These are phyloP conservation scores for Cladosporium austrohemisphaericum DNA, from an alignment of 2,329 filamentous ascomycete genomes.

Conservation along the genomic window DNA sequence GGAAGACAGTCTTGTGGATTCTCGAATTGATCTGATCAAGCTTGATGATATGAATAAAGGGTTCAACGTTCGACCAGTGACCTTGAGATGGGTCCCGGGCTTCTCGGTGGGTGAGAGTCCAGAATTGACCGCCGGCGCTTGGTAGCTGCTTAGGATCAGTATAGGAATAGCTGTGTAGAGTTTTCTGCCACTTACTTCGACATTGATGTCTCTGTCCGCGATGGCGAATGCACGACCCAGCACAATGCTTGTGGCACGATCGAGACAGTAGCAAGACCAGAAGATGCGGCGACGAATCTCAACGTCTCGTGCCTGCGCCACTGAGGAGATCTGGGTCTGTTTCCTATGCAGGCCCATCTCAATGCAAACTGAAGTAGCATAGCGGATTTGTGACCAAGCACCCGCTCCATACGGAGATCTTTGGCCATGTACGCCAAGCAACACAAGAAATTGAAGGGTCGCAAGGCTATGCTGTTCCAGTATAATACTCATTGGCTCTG, in stretches of 20 bases:
- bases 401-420: conserved; percentile 36
- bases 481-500: conserved; percentile 32
- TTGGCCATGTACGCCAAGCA: conserved; percentile 36
- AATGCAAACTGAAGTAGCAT: conserved; percentile 32
- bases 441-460: conserved; percentile 33
- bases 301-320: conserved; percentile 1
- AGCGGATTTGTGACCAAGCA: conserved; percentile 34
- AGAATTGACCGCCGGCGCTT: conserved; percentile 11
- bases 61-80: conserved; percentile 10
- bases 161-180: background rate
- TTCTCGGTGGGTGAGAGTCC: conserved; percentile 9
- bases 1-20: conserved; percentile 11
- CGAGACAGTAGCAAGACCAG: conserved; percentile 37
- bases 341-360: conserved; percentile 33
- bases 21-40: conserved; percentile 8
- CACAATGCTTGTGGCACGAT: conserved; percentile 34
- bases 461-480: conserved; percentile 30
- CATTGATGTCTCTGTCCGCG: conserved; percentile 27
- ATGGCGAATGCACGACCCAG: conserved; percentile 37
- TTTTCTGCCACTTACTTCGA: background rate
- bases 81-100: conserved; percentile 1
- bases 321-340: background rate
- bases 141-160: background rate
- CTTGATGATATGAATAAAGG: conserved; percentile 13
- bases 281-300: conserved; percentile 28